Base-by-base conservation (phyloP, 768 basidiomycete genomes). In the Pholiota molesta region DNA sequence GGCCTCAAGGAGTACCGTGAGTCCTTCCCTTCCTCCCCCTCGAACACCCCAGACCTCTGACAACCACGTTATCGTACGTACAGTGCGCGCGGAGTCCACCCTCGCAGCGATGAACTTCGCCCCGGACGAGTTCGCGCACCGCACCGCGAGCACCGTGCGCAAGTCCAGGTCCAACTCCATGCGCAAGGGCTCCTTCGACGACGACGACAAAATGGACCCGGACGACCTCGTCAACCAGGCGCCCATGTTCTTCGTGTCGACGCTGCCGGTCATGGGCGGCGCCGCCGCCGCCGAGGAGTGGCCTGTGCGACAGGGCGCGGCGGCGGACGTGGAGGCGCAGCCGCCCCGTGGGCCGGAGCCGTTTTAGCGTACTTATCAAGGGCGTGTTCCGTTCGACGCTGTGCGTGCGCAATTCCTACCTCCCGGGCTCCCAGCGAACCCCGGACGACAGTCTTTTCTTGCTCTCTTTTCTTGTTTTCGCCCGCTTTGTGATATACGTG, bases 1-100 rank as follows among this genome's bases (percentile, higher is more conserved):
- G 87, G 87, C 0, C 76, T 87, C 13, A 77, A 78, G 0, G 75
- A 87, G 58, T 88, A 86, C 66, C 70, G 86, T 88, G 65, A 62
- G 85, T 76, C 29, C 7, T 13, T 29, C 37, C 54, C 1, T 61
- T 19, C 53, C n/a, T n/a, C 19, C 14, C 31, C 1, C 42, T 28
- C 47, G 17, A 21, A 52, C 17, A 9, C 17, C 1, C 9, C 1
- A 53, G 4, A 31, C 29, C n/a, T n/a, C n/a, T n/a, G n/a, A n/a
- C n/a, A n/a, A n/a, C 7, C 39, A 19, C 17, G 35, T 31, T 31
- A 26, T 69, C 40, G 64, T 67, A 63, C 57, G 29, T 54, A 13
- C 60, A 81, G 80, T 80, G 8, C 71, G 74, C 26, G 79, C 77
- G 13, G 79, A 80, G 63, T 74, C 70, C 16, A 71, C 73, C 2